A percentile compares a stretch with the other conserved stretches of the same genome.
Evolutionary conservation across 805 yeast species (phyloP).

Genomic region (Priceomyces medius): DNA sequence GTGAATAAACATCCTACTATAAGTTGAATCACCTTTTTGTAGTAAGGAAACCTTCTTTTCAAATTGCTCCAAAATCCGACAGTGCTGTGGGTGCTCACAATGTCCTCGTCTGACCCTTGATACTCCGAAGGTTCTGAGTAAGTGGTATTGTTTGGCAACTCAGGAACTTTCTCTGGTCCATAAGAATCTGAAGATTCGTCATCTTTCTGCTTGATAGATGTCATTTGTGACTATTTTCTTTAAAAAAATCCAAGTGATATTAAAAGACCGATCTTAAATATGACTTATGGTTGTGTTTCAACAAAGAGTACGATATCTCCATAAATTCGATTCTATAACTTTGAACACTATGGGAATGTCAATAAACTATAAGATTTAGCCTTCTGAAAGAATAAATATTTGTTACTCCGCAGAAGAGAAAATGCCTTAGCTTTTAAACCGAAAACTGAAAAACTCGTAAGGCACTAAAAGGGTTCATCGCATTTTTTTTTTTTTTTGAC

Average conservation of each 20-base stretch:
- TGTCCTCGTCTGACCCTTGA: not conserved
- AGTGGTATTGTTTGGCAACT: not conserved
- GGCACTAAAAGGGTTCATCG: not conserved
- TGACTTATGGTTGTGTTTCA: conserved; percentile 7
- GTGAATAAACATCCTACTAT: conserved; percentile 43
- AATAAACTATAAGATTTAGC: not conserved
- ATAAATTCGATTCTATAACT: not conserved
- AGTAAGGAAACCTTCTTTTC: conserved; percentile 15
- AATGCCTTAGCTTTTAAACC: not conserved
- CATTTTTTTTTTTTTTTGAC: not conserved
- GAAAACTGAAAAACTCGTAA: not conserved
- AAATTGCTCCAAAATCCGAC: conserved; percentile 3
- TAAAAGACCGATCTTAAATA: conserved; percentile 11
- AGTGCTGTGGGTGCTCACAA: not conserved
- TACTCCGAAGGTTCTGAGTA: not conserved
- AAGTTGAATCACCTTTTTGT: conserved; percentile 16
- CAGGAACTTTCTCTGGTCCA: not conserved
- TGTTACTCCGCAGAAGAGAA: not conserved
- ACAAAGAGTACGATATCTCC: conserved; percentile 9
- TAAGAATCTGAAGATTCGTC: not conserved
- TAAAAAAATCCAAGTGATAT: not conserved
- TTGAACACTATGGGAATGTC: not conserved
- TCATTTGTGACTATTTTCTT: not conserved
- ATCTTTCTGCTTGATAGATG: not conserved
- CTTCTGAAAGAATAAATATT: not conserved